Conservation (phyloP, 345 rosid species). For the Citrus maxima region DNA sequence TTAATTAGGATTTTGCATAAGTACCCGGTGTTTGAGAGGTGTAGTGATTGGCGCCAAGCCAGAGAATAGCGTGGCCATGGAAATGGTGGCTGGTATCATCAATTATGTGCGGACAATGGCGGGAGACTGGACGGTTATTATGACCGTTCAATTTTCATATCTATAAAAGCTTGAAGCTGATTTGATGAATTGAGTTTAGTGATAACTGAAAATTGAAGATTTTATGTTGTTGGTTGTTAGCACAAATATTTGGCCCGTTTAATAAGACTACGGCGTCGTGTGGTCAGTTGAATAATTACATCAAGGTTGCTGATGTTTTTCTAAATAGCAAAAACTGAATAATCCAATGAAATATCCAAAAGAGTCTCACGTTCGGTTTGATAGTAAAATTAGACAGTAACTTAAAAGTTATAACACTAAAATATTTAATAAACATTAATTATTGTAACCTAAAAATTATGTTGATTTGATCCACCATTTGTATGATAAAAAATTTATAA, state of each 20-base stretch:
- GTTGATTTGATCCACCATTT: too few species aligned
- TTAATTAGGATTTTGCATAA: constrained; percentile 7
- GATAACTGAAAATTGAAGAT: too few species aligned
- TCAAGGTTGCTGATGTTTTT: too few species aligned
- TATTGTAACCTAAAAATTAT: too few species aligned
- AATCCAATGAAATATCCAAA: too few species aligned
- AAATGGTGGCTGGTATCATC: not conserved
- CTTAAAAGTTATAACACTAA: accelerated
- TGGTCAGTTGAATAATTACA: too few species aligned
- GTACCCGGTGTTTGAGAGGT: constrained; percentile 9
- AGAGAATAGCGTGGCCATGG: constrained; percentile 30
- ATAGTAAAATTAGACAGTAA: too few species aligned
- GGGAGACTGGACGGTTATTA: constrained; percentile 16
- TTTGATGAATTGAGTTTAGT: not conserved
- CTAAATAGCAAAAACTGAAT: too few species aligned
- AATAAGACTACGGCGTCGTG: too few species aligned
- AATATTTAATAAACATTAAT: too few species aligned
- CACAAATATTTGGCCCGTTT: not conserved
- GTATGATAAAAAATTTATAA: too few species aligned
- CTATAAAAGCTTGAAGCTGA: constrained; percentile 6
- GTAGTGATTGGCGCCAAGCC: not conserved
- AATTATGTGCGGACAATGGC: not conserved
- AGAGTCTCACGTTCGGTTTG: too few species aligned
- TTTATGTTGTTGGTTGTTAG: not conserved
- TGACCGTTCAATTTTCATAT: constrained; percentile 34